Evolutionary conservation across 345 rosid species (phyloP), one percentile per base, ranked within the genome.

Genomic region (Raphanus raphanistrum): DNA sequence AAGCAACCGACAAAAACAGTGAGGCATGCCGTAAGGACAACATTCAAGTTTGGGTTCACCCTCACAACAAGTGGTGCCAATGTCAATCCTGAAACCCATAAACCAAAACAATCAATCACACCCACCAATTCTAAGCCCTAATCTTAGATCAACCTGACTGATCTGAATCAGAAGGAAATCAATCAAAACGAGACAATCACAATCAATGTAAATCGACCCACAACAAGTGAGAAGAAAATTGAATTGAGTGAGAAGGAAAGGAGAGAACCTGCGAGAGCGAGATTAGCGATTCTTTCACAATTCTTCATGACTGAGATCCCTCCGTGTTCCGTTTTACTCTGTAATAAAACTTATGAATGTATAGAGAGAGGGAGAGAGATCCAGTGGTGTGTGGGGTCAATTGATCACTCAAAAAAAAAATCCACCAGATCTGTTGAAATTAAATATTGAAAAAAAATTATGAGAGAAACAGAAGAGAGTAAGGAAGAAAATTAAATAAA

Each of bases 1-100:
- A 91, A 91, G 84, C 99, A 93, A 64, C 99, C 99, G 33, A 93
- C 99, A 72, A 84, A 93, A 74, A 96, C 99, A 2, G 99, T 50
- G 29, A 96, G 91, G 75, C 93, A 88, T 66, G 99, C 99, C 29
- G 97, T 92, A 79, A 92, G 86, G 50, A 90, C 82, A 64, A 92
- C 98, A 85, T 96, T 96, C 81, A 96, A 73, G 72, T 96, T 96
- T 36, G 99, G 94, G 61, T 96, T 84, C 41, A 96, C 99, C 74
- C 84, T 90, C 82, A 93, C 86, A 68, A 91, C 79, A 12, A 96
- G 98, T 26, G 99, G 99, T 54, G 98, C 98, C 84, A 96, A 72
- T 7, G 97, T 66, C 81, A 96, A 86, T 77, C 94, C 99, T 96
- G 93, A 77, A 83, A 52, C 26, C 58, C 6, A n/a, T n/a, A 1